Evolutionary conservation across 2,329 filamentous ascomycete genomes (phyloP), one percentile per base, ranked within the genome.

Genomic region (Verticillium zaregamsianum): DNA sequence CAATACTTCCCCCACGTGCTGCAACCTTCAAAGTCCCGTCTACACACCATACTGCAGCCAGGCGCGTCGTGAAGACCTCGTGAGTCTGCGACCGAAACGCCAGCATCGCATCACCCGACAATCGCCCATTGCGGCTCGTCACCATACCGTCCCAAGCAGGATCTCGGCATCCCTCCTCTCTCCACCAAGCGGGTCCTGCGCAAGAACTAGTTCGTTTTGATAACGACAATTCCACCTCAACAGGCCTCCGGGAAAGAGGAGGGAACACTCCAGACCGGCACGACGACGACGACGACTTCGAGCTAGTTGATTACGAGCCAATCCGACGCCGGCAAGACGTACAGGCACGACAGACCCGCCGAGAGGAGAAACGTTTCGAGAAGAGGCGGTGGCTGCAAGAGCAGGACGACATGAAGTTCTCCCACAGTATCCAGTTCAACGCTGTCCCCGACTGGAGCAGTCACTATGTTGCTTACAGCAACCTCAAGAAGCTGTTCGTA

Each of bases 391-490:
- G 86, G 82, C 87, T 93, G 70, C 86, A 91, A 69, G 82, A 88
- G 69, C 85, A 82, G 67, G 88, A 90, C 87, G 91, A 92, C 73
- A 99, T 99, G 95, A 98, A 98, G 89, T 99, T 99, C 83, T 98
- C 94, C 20, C 95, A 99, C 76, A 98, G 94, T 78, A 90, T 99
- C 70, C 95, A 99, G 82, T 99, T 99, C 80, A 99, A 99, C 81
- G 93, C 95, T 66, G 95, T 99, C 69, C 95, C 95, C n/a, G 95
- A 99, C 78, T 99, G 95, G 95, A 97, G 92, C 81, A 93, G 89
- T 71, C 88, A 98, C 77, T 99, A 99, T 77, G 96, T 99, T 73
- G 91, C 93, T 64, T 99, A 99, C 78, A 97, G 93, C 80, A 98
- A 97, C 72, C 85, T 99, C 69, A 99, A 99, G 83, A 99, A 99